Evolutionary conservation across 129 eudicot genomes (phyloP).

Genomic region (Calendula officinalis): DNA sequence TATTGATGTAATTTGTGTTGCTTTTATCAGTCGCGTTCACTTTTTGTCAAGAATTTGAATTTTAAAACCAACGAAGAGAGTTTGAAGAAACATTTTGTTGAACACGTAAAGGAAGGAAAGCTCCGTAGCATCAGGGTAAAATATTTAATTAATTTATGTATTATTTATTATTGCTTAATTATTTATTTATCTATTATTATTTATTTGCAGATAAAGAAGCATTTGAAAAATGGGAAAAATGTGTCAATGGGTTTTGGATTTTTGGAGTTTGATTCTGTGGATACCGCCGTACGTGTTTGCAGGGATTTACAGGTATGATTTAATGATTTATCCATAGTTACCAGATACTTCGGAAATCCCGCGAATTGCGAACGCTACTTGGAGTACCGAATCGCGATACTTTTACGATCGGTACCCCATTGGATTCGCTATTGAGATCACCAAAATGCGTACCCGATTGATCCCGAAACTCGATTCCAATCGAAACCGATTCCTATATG

Average conservation of each 20-base stretch:
- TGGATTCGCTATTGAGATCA: too few species aligned
- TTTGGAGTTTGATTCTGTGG: conserved; percentile 78
- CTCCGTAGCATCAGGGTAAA: conserved; percentile 81
- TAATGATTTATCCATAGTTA: too few species aligned
- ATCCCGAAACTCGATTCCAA: too few species aligned
- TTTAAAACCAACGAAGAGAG: conserved; percentile 77
- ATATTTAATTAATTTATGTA: not conserved
- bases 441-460: too few species aligned
- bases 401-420: too few species aligned
- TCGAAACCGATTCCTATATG: too few species aligned
- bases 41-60: conserved; percentile 89
- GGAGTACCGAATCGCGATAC: too few species aligned
- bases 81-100: conserved; percentile 73
- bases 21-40: conserved; percentile 68
- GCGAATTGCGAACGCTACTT: too few species aligned
- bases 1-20: not conserved
- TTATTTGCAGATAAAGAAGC: conserved; percentile 66
- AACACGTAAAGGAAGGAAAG: conserved; percentile 68
- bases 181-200: conserved; percentile 5
- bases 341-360: too few species aligned
- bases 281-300: conserved; percentile 67
- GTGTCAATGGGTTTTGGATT: conserved; percentile 96
- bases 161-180: not conserved
- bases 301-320: conserved; percentile 71
- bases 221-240: conserved; percentile 79